Evolutionary conservation across 306 rosid genomes (phyloP), one percentile per base, ranked within the genome.

Genomic region (Cicer bijugum): DNA sequence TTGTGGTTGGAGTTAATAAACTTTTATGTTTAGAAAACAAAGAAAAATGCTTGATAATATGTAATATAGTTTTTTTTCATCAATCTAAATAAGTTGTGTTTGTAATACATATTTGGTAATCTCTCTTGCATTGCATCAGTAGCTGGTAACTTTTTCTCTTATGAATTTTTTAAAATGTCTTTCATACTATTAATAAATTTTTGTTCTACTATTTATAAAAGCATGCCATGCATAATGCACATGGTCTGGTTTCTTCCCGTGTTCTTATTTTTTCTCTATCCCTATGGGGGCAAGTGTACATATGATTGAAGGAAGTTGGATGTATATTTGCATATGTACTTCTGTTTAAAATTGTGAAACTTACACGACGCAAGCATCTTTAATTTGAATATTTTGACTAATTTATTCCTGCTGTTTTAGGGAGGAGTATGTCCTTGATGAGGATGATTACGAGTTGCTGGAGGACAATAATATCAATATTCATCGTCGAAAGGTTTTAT

Each of bases 351-450:
- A 37, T 52, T 59, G 20, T 7, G 15, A 71, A 9, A 12, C 38
- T 39, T 43, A 7, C 42, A 39, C 23, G 71, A 7, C 60, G 71
- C 7, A 44, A 72, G 10, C 12, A 12, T 50, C 20, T 81, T 78
- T 58, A 7, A 77, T 19, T 7, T 77, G 37, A 74, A 57, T 35
- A 28, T 72, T 28, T 10, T 70, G 50, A 46, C 59, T 11, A 65
- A 43, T 72, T 56, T 74, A 44, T 71, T 75, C 56, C 47, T 51
- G 33, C 52, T 72, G 67, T 80, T 82, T 33, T 74, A 94, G 99
- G 78, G 99, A 94, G 87, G 96, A 91, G 69, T 94, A 88, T 81
- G 82, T 85, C 14, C 96, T 94, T 40, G 99, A 94, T 81, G 99
- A 91, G 79, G 99, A 94, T 85, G 99, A 94, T 74, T 91, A 94